A percentile compares a stretch with the other conserved stretches of the same genome.
phyloP scores from a whole-genome alignment of 768 basidiomycete species.

The Cystobasidium tubakii region DNA sequence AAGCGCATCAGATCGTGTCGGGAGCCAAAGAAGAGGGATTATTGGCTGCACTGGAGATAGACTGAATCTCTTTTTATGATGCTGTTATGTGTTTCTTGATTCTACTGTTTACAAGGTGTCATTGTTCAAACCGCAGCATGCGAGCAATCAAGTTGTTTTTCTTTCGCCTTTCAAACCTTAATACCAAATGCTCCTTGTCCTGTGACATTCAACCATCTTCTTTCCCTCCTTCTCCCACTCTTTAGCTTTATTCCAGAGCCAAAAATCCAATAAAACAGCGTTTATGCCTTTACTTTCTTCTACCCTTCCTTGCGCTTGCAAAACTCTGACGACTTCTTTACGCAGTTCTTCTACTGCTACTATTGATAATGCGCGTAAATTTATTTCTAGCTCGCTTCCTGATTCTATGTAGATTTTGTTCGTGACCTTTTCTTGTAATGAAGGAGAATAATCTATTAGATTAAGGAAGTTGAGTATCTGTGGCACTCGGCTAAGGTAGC shows the following conservation, averaged over 20 bases:
- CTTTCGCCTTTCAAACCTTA: not conserved
- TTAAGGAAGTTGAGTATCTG: slow-evolving; percentile 80
- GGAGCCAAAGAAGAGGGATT: not conserved
- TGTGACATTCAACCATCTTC: slow-evolving; percentile 21
- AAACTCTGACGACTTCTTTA: slow-evolving; percentile 16
- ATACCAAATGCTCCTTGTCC: slow-evolving; percentile 33
- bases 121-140: not conserved
- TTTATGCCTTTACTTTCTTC: slow-evolving; percentile 15
- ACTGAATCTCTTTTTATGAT: too few relatives aligned
- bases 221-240: slow-evolving; percentile 32
- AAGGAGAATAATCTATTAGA: slow-evolving; percentile 65
- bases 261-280: slow-evolving; percentile 68
- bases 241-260: slow-evolving; percentile 70
- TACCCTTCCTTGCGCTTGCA: slow-evolving; percentile 11
- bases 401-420: slow-evolving; percentile 54
- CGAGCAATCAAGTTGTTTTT: not conserved
- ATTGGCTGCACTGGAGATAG: not conserved
- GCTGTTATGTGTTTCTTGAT: not conserved
- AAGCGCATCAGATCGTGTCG: not conserved
- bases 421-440: slow-evolving; percentile 57
- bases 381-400: slow-evolving; percentile 66
- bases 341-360: slow-evolving; percentile 57
- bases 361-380: slow-evolving; percentile 56
- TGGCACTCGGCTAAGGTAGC: slow-evolving; percentile 60
- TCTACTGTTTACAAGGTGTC: not conserved